Percentiles rank a stretch among this genome's conserved stretches.
Evolutionary conservation across 192 early-diverging fungal genomes (phyloP).

Genomic region (Rhizophagus clarus): DNA sequence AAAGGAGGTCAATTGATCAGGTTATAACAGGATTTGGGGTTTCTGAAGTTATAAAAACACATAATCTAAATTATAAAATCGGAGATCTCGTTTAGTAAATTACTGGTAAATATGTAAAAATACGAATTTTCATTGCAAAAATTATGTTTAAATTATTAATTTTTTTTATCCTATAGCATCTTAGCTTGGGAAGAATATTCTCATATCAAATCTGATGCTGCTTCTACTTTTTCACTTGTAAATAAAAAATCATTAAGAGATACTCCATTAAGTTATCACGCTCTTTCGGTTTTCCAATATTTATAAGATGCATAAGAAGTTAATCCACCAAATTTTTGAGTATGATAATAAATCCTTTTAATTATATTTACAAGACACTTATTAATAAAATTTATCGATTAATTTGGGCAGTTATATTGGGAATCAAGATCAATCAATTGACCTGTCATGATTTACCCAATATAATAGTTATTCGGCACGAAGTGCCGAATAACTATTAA

Average conservation of each 20-base stretch:
- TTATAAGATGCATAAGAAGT: conserved; percentile 74
- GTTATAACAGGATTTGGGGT: conserved; percentile 64
- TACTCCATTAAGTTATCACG: conserved; percentile 8
- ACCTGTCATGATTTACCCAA: conserved; percentile 42
- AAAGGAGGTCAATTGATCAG: conserved; percentile 47
- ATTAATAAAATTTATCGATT: conserved; percentile 51
- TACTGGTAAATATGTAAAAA: no score
- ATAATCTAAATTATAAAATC: conserved; percentile 52
- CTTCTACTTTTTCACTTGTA: conserved; percentile 60
- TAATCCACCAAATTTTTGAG: conserved; percentile 77
- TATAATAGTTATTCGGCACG: conserved; percentile 38
- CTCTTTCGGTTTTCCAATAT: conserved; percentile 41
- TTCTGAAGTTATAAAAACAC: conserved; percentile 66
- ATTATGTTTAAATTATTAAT: no score
- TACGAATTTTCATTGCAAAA: no score
- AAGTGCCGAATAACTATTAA: no score
- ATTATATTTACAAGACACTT: no score
- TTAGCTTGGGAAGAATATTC: conserved; percentile 43
- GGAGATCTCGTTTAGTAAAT: conserved; percentile 64
- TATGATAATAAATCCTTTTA: conserved; percentile 34
- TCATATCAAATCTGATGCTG: conserved; percentile 48
- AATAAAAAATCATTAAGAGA: conserved; percentile 70
- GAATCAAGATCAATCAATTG: no score
- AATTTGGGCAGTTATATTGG: no score
- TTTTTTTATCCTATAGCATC: neutral